Percentiles rank a stretch among this genome's conserved stretches.
Evolutionary conservation across 805 yeast species (phyloP).

Genomic region (Kodamaea lidongshanica): DNA sequence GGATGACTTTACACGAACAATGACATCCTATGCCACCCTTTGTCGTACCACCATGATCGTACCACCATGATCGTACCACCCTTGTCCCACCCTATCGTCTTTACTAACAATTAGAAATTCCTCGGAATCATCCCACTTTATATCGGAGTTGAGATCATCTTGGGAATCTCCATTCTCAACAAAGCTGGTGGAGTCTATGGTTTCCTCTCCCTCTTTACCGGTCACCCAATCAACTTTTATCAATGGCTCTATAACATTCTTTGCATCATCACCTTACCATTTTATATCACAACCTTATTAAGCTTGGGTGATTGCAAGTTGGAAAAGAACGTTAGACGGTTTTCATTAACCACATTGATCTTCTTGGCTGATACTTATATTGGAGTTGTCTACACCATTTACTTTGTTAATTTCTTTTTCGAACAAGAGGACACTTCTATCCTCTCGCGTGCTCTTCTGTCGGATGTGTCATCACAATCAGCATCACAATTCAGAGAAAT

Average conservation of each 20-base stretch:
- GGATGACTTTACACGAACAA: no score
- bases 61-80: no score
- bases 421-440: conserved; percentile 31
- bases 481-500: conserved; percentile 55
- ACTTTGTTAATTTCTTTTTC: conserved; percentile 76
- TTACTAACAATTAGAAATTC: conserved; percentile 41
- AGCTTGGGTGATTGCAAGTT: conserved; percentile 21
- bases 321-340: conserved; percentile 51
- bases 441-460: conserved; percentile 16
- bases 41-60: no score
- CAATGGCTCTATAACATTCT: conserved; percentile 77
- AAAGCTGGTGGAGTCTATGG: conserved; percentile 90
- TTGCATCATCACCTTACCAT: conserved; percentile 57
- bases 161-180: conserved; percentile 72
- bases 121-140: conserved; percentile 71
- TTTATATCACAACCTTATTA: conserved; percentile 56
- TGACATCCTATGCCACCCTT: no score
- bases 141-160: conserved; percentile 77
- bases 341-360: conserved; percentile 56
- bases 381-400: conserved; percentile 63
- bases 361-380: conserved; percentile 63
- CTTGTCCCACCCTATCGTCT: neutral
- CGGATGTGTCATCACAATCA: conserved; percentile 43
- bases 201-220: conserved; percentile 75
- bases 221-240: conserved; percentile 74